Conservation (phyloP, 2,329 filamentous ascomycete species). For the Coniochaeta sp. region DNA sequence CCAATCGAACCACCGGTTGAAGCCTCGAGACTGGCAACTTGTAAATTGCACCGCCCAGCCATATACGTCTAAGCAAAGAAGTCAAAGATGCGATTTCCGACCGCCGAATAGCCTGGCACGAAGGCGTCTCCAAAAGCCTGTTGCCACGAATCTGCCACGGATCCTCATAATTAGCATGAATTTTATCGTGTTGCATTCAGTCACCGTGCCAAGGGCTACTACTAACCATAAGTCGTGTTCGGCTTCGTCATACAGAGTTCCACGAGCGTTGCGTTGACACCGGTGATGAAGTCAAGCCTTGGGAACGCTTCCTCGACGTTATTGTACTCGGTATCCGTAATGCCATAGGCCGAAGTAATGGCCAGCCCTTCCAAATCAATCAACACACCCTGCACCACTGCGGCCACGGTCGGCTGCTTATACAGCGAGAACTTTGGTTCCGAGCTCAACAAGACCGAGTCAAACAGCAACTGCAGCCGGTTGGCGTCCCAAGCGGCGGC, state of each 20-base stretch:
- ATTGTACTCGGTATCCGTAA: constrained; percentile 24
- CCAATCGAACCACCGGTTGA: neutral
- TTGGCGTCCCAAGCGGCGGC: constrained; percentile 25
- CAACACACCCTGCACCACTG: constrained; percentile 22
- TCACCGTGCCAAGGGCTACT: neutral
- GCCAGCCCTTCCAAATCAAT: constrained; percentile 23
- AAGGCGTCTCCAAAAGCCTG: constrained; percentile 5
- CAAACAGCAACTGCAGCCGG: constrained; percentile 37
- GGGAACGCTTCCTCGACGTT: constrained; percentile 25
- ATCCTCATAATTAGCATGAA: neutral
- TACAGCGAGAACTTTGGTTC: constrained; percentile 26
- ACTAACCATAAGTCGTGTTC: constrained; percentile 22
- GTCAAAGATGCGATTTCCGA: constrained; percentile 4
- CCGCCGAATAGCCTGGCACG: constrained; percentile 4
- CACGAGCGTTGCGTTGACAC: constrained; percentile 27
- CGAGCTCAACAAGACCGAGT: constrained; percentile 38
- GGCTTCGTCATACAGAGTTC: constrained; percentile 32
- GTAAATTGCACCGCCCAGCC: neutral
- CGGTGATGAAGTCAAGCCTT: constrained; percentile 21
- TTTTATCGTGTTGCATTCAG: neutral
- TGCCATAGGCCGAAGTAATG: constrained; percentile 19
- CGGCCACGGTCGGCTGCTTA: constrained; percentile 33
- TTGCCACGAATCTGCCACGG: constrained; percentile 4
- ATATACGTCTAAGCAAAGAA: constrained; percentile 2
- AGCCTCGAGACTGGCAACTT: neutral